Percentiles rank a stretch among this genome's conserved stretches.
Conservation (phyloP, 176 grass and related monocot genomes). For the Musa schizocarpa region DNA sequence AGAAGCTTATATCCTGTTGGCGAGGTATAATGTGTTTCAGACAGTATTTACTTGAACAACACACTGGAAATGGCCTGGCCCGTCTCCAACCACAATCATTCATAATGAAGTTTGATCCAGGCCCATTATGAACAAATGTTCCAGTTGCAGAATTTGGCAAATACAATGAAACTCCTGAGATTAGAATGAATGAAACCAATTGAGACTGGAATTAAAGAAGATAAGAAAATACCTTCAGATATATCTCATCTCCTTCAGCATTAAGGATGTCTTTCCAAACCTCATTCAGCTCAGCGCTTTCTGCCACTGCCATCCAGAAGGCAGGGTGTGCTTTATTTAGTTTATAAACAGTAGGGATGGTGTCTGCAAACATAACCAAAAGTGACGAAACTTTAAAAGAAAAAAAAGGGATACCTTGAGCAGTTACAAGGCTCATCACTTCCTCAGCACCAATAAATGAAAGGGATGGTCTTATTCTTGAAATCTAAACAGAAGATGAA, state of each 20-base stretch:
- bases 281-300: constrained; percentile 67
- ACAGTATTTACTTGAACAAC: too few species aligned
- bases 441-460: constrained; percentile 93
- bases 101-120: not conserved
- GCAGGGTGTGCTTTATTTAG: not conserved
- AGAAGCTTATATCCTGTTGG: constrained; percentile 67
- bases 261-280: constrained; percentile 96
- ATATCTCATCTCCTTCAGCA: constrained; percentile 95
- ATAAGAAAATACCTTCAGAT: constrained; percentile 61
- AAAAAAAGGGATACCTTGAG: constrained; percentile 53
- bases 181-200: too few species aligned
- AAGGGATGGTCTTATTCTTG: constrained; percentile 82
- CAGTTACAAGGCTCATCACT: constrained; percentile 93
- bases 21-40: not conserved
- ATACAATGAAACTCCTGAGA: too few species aligned
- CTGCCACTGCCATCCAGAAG: constrained; percentile 56
- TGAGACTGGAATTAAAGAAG: constrained; percentile 1
- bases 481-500: constrained; percentile 51
- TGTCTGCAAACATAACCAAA: too few species aligned
- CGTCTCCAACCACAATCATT: not conserved
- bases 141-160: too few species aligned
- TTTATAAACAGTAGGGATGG: too few species aligned
- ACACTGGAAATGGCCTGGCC: too few species aligned
- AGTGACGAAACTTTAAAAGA: constrained; percentile 2
- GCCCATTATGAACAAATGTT: too few species aligned